These are phyloP conservation scores for Wolfiporia cocos DNA, from an alignment of 1,284 basidiomycete genomes.

Conservation along the genomic window DNA sequence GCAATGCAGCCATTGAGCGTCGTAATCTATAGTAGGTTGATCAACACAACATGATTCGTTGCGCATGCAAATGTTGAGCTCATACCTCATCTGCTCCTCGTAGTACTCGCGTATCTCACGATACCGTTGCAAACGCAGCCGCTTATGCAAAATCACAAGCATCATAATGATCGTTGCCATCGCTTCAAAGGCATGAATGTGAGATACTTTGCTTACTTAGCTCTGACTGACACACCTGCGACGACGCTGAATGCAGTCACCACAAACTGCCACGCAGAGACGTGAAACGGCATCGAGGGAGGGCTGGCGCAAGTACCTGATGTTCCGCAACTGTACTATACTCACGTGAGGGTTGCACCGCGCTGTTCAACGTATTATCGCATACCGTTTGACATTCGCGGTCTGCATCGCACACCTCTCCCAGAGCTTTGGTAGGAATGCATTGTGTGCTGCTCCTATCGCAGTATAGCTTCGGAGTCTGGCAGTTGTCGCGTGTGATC, in stretches of 20 bases:
- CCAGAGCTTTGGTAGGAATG: conserved; percentile 38
- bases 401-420: conserved; percentile 44
- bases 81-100: conserved; percentile 46
- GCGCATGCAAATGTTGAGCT: not conserved
- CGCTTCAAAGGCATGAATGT: conserved; percentile 23
- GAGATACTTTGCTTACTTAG: too few relatives aligned
- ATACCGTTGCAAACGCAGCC: conserved; percentile 37
- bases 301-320: conserved; percentile 25
- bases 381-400: conserved; percentile 41
- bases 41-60: not conserved
- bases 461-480: conserved; percentile 51
- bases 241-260: conserved; percentile 32
- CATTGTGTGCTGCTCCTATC: conserved; percentile 40
- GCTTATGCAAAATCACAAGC: conserved; percentile 43
- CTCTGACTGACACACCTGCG: too few relatives aligned
- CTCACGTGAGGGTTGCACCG: conserved; percentile 10
- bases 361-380: not conserved
- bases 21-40: conserved; percentile 16
- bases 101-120: conserved; percentile 49
- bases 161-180: conserved; percentile 36
- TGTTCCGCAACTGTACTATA: conserved; percentile 22
- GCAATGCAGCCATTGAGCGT: conserved; percentile 20
- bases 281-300: conserved; percentile 28
- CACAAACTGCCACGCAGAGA: conserved; percentile 41
- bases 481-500: conserved; percentile 58